Conservation (phyloP, 257 asterid genomes). For the Marsdenia floribunda region DNA sequence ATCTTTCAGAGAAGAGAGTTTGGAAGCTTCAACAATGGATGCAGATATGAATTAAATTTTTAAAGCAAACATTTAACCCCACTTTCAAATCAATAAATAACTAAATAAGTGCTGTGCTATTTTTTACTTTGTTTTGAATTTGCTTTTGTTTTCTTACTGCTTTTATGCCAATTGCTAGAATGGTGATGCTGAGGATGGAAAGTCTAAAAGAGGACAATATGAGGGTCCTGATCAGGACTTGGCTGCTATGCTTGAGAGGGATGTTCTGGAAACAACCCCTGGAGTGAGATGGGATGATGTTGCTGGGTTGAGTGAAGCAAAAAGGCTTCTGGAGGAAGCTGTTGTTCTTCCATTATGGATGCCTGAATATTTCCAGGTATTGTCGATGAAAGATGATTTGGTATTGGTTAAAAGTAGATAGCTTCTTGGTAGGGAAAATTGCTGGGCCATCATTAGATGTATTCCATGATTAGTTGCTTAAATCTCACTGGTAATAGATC, state of each 20-base stretch:
- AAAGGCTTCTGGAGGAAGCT: slow-evolving; percentile 97
- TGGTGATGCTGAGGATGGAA: slow-evolving; percentile 89
- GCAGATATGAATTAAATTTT: neutral
- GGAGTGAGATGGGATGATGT: slow-evolving; percentile 99
- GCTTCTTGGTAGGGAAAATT: neutral
- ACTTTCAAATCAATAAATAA: neutral
- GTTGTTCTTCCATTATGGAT: slow-evolving; percentile 98
- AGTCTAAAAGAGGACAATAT: slow-evolving; percentile 69
- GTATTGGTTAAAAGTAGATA: slow-evolving; percentile 3
- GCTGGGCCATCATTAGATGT: neutral
- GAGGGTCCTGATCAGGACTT: slow-evolving; percentile 97
- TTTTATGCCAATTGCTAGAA: slow-evolving; percentile 34
- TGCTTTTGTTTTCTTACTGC: neutral
- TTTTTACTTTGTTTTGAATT: slow-evolving; percentile 1
- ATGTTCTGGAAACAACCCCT: slow-evolving; percentile 85
- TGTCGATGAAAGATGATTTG: slow-evolving; percentile 13
- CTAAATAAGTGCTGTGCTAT: neutral
- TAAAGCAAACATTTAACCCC: neutral
- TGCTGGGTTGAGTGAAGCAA: slow-evolving; percentile 95
- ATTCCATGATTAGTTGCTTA: neutral
- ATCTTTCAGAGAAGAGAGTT: neutral
- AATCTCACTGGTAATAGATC: neutral
- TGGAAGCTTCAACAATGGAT: neutral
- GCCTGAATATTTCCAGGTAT: slow-evolving; percentile 99
- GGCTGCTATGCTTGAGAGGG: slow-evolving; percentile 99